Percentiles rank a stretch among this genome's conserved stretches.
Evolutionary conservation across 2,329 filamentous ascomycete species (phyloP).

Genomic region (Aspergillus pseudoterreus): DNA sequence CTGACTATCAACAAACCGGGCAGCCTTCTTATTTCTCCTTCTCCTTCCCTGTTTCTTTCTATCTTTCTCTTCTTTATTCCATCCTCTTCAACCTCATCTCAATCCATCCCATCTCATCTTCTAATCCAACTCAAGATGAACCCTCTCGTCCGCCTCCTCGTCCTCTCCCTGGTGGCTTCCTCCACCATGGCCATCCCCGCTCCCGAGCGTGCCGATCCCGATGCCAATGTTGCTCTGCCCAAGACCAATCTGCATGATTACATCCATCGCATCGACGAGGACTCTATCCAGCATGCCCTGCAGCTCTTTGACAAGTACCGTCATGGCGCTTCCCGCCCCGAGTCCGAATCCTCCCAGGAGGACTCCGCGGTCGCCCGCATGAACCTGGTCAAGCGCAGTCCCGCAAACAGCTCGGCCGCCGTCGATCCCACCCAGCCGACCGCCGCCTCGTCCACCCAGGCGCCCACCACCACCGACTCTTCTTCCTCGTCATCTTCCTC

Average conservation of each 20-base stretch:
- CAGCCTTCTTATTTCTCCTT: too few relatives aligned
- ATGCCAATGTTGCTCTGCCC: slow-evolving; percentile 10
- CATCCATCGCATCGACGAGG: slow-evolving; percentile 54
- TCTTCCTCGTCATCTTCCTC: not conserved
- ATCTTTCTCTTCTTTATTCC: not conserved
- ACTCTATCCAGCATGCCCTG: slow-evolving; percentile 63
- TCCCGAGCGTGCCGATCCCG: slow-evolving; percentile 9
- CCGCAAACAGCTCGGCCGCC: slow-evolving; percentile 15
- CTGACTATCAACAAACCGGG: too few relatives aligned
- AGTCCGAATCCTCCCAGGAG: slow-evolving; percentile 40
- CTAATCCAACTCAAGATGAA: slow-evolving; percentile 4
- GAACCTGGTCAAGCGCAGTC: slow-evolving; percentile 61
- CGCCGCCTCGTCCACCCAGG: not conserved
- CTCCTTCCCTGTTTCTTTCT: not conserved
- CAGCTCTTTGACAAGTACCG: slow-evolving; percentile 64
- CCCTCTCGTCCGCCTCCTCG: slow-evolving; percentile 20
- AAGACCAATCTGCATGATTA: slow-evolving; percentile 50
- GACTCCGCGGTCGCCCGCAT: slow-evolving; percentile 41
- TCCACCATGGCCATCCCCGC: slow-evolving; percentile 23
- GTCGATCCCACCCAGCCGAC: slow-evolving; percentile 4
- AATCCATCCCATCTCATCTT: not conserved
- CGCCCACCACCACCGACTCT: not conserved
- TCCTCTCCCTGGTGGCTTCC: slow-evolving; percentile 24
- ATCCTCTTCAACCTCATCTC: not conserved
- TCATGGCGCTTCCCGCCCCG: slow-evolving; percentile 65